Base-by-base conservation (phyloP, 163 green algal genomes). In the Scenedesmus sp. region DNA sequence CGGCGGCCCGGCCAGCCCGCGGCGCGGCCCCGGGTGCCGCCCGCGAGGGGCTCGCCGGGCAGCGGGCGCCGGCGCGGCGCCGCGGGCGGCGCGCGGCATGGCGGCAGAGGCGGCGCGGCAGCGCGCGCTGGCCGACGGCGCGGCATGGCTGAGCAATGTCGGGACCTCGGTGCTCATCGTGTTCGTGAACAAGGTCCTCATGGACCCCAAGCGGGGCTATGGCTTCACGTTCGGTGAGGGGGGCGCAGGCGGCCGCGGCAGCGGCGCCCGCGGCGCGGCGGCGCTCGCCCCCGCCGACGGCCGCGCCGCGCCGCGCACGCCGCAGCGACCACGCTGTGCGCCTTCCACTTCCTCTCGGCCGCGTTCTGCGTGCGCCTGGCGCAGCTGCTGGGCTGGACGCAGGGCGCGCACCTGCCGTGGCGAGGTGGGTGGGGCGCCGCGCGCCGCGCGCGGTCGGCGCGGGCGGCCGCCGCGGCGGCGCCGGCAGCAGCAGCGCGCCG, bases 151-250 rank as follows among this genome's bases (percentile, higher is more conserved):
- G 29, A 51, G 84, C 72, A 98, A 98, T 75, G 90, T 98, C 1
- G 83, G 73, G 17, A 94, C 83, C 6, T 93, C 85, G 11, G 95
- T 99, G 17, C 53, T 92, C 7, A 98, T 98, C 50, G 94, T 99
- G 18, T 98, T 98, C 42, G 84, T 96, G 3, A 99, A 99, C 83
- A 98, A 98, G 71, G 57, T 97, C 11, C 86, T 99, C 1, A 98
- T 99, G 93, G 89, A 90, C 63, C 85, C 56, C 1, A 80, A 73
- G 11, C 83, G 82, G 18, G 89, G 87, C 13, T 97, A 94, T 70
- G 86, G 80, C 17, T 98, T 98, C 63, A 74, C 63, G 13, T 81
- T 75, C 63, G 74, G 73, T 81, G 26, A 66, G 39, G 7, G 10
- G n/a, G n/a, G n/a, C n/a, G 39, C 39, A 47, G 39, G 7, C 39